These are phyloP conservation scores for Westerdykella sp. DNA, from an alignment of 2,329 filamentous ascomycete species.

Conservation along the genomic window DNA sequence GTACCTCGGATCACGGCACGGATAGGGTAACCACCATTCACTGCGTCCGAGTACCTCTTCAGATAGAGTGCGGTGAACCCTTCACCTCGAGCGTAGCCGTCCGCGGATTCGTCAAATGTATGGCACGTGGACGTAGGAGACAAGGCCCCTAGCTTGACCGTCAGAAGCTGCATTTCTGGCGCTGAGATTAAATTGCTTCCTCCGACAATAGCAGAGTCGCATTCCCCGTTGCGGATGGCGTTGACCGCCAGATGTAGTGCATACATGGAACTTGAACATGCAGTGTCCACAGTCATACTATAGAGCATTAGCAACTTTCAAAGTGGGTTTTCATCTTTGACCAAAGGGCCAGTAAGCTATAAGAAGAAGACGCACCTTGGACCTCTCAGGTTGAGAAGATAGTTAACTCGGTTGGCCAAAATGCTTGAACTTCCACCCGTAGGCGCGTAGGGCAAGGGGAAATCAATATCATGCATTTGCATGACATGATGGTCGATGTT, in stretches of 20 bases:
- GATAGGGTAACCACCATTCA: conserved; percentile 9
- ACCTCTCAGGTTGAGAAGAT: conserved; percentile 24
- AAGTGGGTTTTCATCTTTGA: neutral
- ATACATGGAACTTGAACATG: conserved; percentile 22
- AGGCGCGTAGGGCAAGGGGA: conserved; percentile 5
- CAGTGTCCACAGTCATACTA: conserved; percentile 20
- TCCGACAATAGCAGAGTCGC: conserved; percentile 19
- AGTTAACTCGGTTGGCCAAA: conserved; percentile 21
- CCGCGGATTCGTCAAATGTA: conserved; percentile 18
- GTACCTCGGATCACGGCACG: conserved; percentile 12
- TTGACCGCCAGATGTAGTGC: conserved; percentile 18
- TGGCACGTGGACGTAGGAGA: conserved; percentile 14
- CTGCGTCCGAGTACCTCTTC: conserved; percentile 5
- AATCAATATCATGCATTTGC: conserved; percentile 14
- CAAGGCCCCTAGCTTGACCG: conserved; percentile 13
- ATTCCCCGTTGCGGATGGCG: conserved; percentile 13
- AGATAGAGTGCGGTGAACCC: conserved; percentile 15
- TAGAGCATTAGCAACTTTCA: neutral
- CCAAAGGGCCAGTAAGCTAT: neutral
- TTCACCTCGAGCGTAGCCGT: conserved; percentile 21
- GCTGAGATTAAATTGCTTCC: conserved; percentile 14
- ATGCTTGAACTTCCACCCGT: conserved; percentile 15
- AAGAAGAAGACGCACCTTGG: conserved; percentile 10
- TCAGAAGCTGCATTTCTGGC: conserved; percentile 6
- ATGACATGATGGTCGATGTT: conserved; percentile 9